Percentiles rank a stretch among this genome's conserved stretches.
These are phyloP conservation scores for Aspergillus udagawae DNA, from an alignment of 2,329 filamentous ascomycete genomes.

Conservation along the genomic window DNA sequence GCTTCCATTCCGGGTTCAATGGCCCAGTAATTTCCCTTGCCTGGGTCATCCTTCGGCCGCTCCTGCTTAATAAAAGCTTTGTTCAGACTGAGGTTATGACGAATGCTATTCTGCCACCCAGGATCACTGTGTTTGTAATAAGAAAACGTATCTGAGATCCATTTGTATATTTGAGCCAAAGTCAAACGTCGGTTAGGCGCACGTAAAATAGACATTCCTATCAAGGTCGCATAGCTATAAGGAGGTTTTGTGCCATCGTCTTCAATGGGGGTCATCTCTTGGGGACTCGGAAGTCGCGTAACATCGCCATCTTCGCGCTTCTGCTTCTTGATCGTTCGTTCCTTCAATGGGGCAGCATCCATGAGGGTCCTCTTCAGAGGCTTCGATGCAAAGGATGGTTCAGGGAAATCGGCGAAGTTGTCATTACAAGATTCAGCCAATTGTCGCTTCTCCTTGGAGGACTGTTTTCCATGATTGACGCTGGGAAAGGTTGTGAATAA, in stretches of 20 bases:
- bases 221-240: slow-evolving; percentile 91
- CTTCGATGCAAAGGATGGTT: slow-evolving; percentile 44
- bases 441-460: slow-evolving; percentile 47
- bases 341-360: slow-evolving; percentile 70
- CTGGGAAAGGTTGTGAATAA: slow-evolving; percentile 51
- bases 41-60: slow-evolving; percentile 91
- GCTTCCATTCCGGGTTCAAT: slow-evolving; percentile 87
- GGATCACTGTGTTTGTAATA: slow-evolving; percentile 82
- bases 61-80: slow-evolving; percentile 96
- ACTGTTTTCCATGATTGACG: slow-evolving; percentile 33
- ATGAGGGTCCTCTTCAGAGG: slow-evolving; percentile 59
- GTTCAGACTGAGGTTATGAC: slow-evolving; percentile 94
- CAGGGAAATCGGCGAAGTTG: slow-evolving; percentile 46
- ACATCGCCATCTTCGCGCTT: slow-evolving; percentile 54
- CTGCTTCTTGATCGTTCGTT: slow-evolving; percentile 65
- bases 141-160: slow-evolving; percentile 92
- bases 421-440: slow-evolving; percentile 38
- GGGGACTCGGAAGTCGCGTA: slow-evolving; percentile 61
- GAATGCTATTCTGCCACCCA: slow-evolving; percentile 98
- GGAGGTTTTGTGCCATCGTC: slow-evolving; percentile 87
- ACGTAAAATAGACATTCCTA: slow-evolving; percentile 93
- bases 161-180: slow-evolving; percentile 94
- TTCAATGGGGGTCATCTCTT: slow-evolving; percentile 74
- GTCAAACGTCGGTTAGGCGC: slow-evolving; percentile 80
- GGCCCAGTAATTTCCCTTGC: slow-evolving; percentile 96